phyloP scores from a whole-genome alignment of 305 asterid species.

The Solanum hybrid region DNA sequence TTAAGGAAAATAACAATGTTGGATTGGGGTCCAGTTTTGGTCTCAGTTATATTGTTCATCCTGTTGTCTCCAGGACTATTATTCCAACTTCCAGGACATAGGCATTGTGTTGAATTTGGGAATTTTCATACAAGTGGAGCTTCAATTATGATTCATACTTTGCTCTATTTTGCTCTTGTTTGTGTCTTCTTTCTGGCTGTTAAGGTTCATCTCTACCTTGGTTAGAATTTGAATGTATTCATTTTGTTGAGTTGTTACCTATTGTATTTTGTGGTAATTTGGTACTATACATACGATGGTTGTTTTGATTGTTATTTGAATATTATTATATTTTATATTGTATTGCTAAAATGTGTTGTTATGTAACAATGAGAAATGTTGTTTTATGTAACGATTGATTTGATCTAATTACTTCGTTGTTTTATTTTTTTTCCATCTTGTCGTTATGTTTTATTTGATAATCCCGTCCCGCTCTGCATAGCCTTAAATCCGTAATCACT shows the following conservation, averaged over 20 bases:
- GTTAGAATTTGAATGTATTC: not conserved
- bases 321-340: not conserved
- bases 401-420: not conserved
- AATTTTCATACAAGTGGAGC: slow-evolving; percentile 37
- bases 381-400: not conserved
- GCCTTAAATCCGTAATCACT: too few species aligned
- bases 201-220: slow-evolving; percentile 27
- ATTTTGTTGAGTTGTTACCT: not conserved
- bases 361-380: not conserved
- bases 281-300: not conserved
- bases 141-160: slow-evolving; percentile 31
- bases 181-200: slow-evolving; percentile 32
- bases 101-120: slow-evolving; percentile 34
- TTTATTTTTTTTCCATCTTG: not conserved
- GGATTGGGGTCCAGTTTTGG: slow-evolving; percentile 39
- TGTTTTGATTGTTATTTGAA: not conserved
- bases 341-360: not conserved
- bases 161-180: slow-evolving; percentile 36
- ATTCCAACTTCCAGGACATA: slow-evolving; percentile 40
- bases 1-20: slow-evolving; percentile 10
- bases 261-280: not conserved
- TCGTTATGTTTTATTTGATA: not conserved
- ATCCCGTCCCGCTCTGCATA: too few species aligned
- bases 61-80: slow-evolving; percentile 39
- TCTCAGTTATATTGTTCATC: slow-evolving; percentile 33